Percentiles rank a stretch among this genome's conserved stretches.
phyloP scores from a whole-genome alignment of 805 yeast genomes.

The Cyberlindnera nakhonratchasimensis region DNA sequence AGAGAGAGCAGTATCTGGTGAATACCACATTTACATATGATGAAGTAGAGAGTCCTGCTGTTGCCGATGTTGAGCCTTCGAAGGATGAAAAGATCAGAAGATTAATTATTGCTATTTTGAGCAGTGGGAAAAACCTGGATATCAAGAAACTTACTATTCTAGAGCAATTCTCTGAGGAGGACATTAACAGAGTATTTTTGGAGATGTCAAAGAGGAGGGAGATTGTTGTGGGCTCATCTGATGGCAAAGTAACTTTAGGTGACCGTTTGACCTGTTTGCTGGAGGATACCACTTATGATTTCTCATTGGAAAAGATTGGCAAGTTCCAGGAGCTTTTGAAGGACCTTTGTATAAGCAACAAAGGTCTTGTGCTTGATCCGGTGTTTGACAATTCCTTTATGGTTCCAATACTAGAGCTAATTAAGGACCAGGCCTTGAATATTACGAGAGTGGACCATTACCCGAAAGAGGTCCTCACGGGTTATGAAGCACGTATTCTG shows the following conservation, averaged over 20 bases:
- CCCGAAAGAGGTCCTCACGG: conserved; percentile 45
- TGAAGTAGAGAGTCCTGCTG: conserved; percentile 4
- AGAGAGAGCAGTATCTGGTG: conserved; percentile 55
- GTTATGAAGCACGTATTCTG: conserved; percentile 73
- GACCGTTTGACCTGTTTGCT: conserved; percentile 21
- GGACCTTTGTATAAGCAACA: conserved; percentile 39
- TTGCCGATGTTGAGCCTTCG: background rate
- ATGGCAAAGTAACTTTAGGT: conserved; percentile 37
- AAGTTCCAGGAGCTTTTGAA: conserved; percentile 42
- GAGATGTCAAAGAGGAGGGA: conserved; percentile 51
- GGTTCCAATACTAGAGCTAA: conserved; percentile 54
- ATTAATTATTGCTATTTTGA: conserved; percentile 34
- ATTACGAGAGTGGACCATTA: conserved; percentile 55
- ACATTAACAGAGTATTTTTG: conserved; percentile 39
- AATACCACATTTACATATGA: conserved; percentile 41
- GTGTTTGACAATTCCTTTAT: conserved; percentile 59
- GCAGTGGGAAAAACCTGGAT: conserved; percentile 25
- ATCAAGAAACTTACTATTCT: conserved; percentile 30
- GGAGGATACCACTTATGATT: conserved; percentile 31
- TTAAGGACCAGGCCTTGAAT: conserved; percentile 40
- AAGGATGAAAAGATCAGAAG: conserved; percentile 28
- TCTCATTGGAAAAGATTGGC: conserved; percentile 42
- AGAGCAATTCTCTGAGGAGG: conserved; percentile 48
- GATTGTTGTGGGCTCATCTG: conserved; percentile 42
- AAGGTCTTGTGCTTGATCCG: conserved; percentile 54